Evolutionary conservation across 768 basidiomycete species (phyloP).

Genomic region (Auricularia sp.): DNA sequence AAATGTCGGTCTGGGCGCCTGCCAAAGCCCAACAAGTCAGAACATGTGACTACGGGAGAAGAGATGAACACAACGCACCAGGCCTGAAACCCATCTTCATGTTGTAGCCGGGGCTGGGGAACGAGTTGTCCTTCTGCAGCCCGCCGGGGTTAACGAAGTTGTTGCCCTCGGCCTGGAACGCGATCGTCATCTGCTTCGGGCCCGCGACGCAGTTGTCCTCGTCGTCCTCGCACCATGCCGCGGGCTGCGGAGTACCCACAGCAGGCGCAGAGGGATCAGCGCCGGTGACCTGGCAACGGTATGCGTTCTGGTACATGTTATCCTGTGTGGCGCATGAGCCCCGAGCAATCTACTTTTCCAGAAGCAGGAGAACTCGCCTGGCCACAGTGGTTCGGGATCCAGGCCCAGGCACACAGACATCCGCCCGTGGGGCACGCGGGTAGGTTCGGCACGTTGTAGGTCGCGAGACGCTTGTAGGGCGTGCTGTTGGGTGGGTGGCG

Average conservation of each 20-base stretch:
- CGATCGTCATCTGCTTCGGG: conserved; percentile 7
- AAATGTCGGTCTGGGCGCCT: conserved; percentile 3
- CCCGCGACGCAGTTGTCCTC: not conserved
- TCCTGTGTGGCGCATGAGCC: conserved; percentile 1
- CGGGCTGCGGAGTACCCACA: not conserved
- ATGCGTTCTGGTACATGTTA: conserved; percentile 7
- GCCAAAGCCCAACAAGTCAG: not conserved
- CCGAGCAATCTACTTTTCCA: no score
- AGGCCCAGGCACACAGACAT: conserved; percentile 6
- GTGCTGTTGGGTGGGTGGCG: conserved; percentile 2
- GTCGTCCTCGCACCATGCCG: conserved; percentile 7
- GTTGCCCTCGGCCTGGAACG: conserved; percentile 6
- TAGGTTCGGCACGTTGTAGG: conserved; percentile 3
- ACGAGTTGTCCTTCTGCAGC: not conserved
- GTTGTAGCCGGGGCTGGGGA: conserved; percentile 3
- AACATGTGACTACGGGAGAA: not conserved
- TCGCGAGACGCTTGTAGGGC: conserved; percentile 7
- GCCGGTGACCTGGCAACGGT: conserved; percentile 7
- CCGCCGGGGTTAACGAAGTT: not conserved
- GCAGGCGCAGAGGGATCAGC: not conserved
- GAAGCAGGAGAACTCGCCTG: not conserved
- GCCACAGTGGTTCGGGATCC: conserved; percentile 1
- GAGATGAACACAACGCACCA: not conserved
- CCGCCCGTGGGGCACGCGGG: conserved; percentile 6
- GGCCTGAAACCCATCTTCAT: not conserved